phyloP scores from a whole-genome alignment of 2,329 filamentous ascomycete genomes.

The Fusarium globosum region DNA sequence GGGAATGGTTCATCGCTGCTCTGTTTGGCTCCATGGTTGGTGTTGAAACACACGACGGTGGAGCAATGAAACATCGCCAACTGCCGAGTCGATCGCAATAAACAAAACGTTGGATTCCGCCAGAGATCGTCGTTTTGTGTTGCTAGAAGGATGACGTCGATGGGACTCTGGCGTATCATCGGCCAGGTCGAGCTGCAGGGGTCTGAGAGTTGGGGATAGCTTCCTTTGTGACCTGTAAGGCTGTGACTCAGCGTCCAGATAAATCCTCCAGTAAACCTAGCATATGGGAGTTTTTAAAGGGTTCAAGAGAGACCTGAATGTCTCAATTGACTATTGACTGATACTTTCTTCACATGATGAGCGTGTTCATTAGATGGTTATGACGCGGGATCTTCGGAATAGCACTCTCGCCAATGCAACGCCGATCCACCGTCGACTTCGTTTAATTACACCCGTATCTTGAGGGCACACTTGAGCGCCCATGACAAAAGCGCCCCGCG shows the following conservation, averaged over 20 bases:
- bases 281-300: fast-evolving
- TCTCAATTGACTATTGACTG: neutral
- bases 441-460: neutral
- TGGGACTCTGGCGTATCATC: neutral
- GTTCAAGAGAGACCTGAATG: fast-evolving
- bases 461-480: slow-evolving; percentile 20
- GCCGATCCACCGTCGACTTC: neutral
- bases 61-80: slow-evolving; percentile 10
- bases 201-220: neutral
- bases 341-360: neutral
- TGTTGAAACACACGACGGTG: slow-evolving; percentile 1
- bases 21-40: neutral
- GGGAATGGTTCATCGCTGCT: neutral
- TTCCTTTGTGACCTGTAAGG: neutral
- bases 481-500: neutral
- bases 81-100: slow-evolving; percentile 26
- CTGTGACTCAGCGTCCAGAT: neutral
- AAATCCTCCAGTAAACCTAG: neutral
- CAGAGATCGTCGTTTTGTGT: slow-evolving; percentile 1
- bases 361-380: neutral
- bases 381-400: neutral
- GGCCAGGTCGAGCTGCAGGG: neutral
- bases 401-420: slow-evolving; percentile 3
- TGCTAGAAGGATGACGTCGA: neutral
- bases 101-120: neutral